Base-by-base conservation (phyloP, 371 early-diverging fungal genomes). In the Rhizopus arrhizus region DNA sequence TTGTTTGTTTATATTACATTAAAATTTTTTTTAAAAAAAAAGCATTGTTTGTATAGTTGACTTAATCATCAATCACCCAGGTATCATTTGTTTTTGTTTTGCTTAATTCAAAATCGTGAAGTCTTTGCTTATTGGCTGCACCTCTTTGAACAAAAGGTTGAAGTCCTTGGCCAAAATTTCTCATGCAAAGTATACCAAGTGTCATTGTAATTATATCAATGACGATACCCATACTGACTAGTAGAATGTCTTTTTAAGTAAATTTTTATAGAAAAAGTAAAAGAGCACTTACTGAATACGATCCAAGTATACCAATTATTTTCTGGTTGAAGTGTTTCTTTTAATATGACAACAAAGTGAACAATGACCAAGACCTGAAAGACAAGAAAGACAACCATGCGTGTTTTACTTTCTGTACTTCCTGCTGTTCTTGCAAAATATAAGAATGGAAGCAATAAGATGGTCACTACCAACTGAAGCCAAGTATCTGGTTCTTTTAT, bases 1-100 rank as follows among this genome's bases (percentile, higher is more conserved):
- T 22, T 22, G 22, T 22, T 22, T 22, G 22, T 22, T 22, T 22
- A 22, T 22, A 22, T 22, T 22, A 22, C 22, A 22, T 22, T 22
- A 22, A 22, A n/a, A n/a, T n/a, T n/a, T n/a, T n/a, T n/a, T n/a
- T n/a, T n/a, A n/a, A n/a, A n/a, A 22, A 22, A 22, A 22, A 22
- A 22, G 22, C 22, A 22, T 22, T 22, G 22, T 22, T 22, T 22
- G 22, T 22, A 22, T 22, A 13, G 12, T 6, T 52, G 28, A 48
- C 9, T 48, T 70, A 65, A 54, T 78, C 78, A 56, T 78, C 75
- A 57, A 78, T 78, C 32, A 67, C 62, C 78, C 78, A 78, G 29
- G 69, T 65, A 13, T 61, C 56, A 11, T 55, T 61, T 42, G 62
- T 62, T 31, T 65, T 61, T 28, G 61, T 64, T 22, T 75, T 72